These are phyloP conservation scores for Nematocida homosporus DNA, from an alignment of 371 early-diverging fungal species.

Conservation along the genomic window DNA sequence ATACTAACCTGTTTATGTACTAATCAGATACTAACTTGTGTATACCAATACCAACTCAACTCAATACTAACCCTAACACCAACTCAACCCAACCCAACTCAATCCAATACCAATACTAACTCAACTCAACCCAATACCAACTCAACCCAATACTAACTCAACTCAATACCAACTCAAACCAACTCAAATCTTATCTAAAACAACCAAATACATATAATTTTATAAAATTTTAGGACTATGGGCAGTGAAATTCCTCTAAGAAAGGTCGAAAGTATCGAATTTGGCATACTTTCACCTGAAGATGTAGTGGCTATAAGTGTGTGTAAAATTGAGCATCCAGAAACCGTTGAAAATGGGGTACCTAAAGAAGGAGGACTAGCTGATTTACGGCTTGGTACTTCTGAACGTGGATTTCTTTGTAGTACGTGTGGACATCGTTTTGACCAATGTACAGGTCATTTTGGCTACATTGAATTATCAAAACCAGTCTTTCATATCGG, in stretches of 20 bases:
- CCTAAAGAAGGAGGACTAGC: slow-evolving; percentile 83
- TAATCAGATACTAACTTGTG: too few species aligned
- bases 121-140: too few species aligned
- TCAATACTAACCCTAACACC: too few species aligned
- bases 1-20: too few species aligned
- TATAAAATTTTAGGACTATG: slow-evolving; percentile 17
- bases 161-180: too few species aligned
- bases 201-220: slow-evolving; percentile 24
- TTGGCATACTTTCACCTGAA: slow-evolving; percentile 66
- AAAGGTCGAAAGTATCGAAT: slow-evolving; percentile 56
- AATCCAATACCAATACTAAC: too few species aligned
- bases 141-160: too few species aligned
- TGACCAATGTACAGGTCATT: slow-evolving; percentile 95
- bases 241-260: slow-evolving; percentile 20
- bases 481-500: slow-evolving; percentile 87
- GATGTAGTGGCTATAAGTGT: slow-evolving; percentile 82
- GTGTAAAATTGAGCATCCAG: slow-evolving; percentile 84
- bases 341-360: slow-evolving; percentile 82
- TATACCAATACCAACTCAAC: too few species aligned
- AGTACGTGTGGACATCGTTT: slow-evolving; percentile 89
- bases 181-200: too few species aligned
- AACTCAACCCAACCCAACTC: too few species aligned
- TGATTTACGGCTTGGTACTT: slow-evolving; percentile 96
- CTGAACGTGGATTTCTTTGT: slow-evolving; percentile 93
- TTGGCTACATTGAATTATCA: slow-evolving; percentile 95